Evolutionary conservation across 2,329 filamentous ascomycete genomes (phyloP).

Genomic region (Amauroascus verrucosus): DNA sequence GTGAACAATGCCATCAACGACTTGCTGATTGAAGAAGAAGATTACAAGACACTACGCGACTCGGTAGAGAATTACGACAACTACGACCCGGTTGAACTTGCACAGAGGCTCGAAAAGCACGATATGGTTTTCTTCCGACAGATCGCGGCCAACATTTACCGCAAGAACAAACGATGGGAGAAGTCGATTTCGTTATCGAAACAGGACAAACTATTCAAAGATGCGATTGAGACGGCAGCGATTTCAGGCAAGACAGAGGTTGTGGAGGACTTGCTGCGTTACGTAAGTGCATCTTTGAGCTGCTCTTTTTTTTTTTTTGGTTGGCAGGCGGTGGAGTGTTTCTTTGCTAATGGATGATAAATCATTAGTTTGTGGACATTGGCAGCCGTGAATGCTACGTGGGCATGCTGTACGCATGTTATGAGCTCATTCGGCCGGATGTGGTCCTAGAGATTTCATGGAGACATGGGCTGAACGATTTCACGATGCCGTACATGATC

Average conservation of each 20-base stretch:
- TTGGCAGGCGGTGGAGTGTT: neutral
- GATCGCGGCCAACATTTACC: constrained; percentile 95
- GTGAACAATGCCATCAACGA: constrained; percentile 99
- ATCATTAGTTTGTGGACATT: constrained; percentile 91
- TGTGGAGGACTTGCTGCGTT: constrained; percentile 89
- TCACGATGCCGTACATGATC: constrained; percentile 99
- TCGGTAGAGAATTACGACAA: constrained; percentile 99
- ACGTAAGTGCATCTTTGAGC: constrained; percentile 53
- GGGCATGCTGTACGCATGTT: constrained; percentile 98
- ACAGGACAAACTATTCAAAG: constrained; percentile 99
- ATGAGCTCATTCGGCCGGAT: constrained; percentile 89
- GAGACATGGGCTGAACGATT: constrained; percentile 88
- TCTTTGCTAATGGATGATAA: constrained; percentile 3
- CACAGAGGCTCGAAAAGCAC: constrained; percentile 87
- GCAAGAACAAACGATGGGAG: constrained; percentile 99
- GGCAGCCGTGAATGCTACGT: constrained; percentile 98
- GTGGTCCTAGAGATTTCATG: constrained; percentile 92
- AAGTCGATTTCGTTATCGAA: constrained; percentile 96
- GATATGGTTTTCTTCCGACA: constrained; percentile 98
- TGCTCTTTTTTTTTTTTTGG: neutral
- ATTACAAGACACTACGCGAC: constrained; percentile 96
- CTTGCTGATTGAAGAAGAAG: constrained; percentile 93
- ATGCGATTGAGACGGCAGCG: constrained; percentile 94
- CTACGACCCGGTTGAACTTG: constrained; percentile 90
- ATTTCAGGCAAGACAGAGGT: constrained; percentile 84